Evolutionary conservation across 192 early-diverging fungal genomes (phyloP).

Genomic region (Mortierella hygrophila): DNA sequence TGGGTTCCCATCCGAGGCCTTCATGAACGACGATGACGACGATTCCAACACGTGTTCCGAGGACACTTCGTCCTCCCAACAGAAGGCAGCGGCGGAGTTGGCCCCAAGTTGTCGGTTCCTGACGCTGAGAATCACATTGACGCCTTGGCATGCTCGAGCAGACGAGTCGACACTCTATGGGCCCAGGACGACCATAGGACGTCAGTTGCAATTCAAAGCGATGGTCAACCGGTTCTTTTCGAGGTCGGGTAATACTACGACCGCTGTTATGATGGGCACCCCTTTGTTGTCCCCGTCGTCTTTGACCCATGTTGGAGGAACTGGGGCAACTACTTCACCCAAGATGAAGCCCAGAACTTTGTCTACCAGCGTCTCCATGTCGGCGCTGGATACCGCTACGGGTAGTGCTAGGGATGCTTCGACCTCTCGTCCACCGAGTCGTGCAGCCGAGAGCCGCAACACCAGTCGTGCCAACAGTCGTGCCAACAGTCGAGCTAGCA

Average conservation of each 20-base stretch:
- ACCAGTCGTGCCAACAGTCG: constrained; percentile 12
- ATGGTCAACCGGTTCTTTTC: constrained; percentile 33
- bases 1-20: constrained; percentile 40
- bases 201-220: constrained; percentile 14
- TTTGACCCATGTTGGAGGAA: not conserved
- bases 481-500: not conserved
- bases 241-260: not conserved
- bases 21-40: constrained; percentile 3
- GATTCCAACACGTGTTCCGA: not conserved
- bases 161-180: constrained; percentile 58
- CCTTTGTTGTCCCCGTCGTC: not conserved
- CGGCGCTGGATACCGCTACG: not conserved
- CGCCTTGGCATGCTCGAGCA: constrained; percentile 57
- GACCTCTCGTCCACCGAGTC: not conserved
- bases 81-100: not conserved
- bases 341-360: not conserved
- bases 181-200: not conserved
- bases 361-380: not conserved
- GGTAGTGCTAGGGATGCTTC: not conserved
- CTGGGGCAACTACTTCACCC: not conserved
- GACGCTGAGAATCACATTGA: constrained; percentile 54
- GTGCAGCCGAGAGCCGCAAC: not conserved
- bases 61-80: not conserved
- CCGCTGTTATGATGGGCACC: not conserved
- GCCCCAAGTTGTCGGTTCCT: constrained; percentile 19